phyloP scores from a whole-genome alignment of 176 grass and related monocot genomes.

The Hordeum marinum region DNA sequence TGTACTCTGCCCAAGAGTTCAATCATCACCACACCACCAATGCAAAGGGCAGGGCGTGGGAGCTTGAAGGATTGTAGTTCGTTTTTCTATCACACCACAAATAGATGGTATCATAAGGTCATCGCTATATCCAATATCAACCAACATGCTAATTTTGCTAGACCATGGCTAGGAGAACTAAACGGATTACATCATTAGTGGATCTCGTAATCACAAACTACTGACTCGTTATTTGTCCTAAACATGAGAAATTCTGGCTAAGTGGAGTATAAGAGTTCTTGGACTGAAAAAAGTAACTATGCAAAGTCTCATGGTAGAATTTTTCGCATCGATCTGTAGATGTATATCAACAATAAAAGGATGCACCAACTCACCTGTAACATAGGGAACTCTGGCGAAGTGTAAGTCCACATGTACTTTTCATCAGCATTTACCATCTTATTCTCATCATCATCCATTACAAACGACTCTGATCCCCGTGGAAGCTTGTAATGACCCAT shows the following conservation, averaged over 20 bases:
- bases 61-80: slow-evolving; percentile 71
- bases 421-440: slow-evolving; percentile 25
- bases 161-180: background rate
- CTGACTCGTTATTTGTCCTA: background rate
- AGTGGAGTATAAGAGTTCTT: background rate
- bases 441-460: slow-evolving; percentile 28
- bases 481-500: slow-evolving; percentile 64
- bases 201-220: background rate
- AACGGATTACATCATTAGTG: background rate
- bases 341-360: background rate
- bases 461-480: slow-evolving; percentile 10
- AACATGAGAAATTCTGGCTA: background rate
- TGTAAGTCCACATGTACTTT: slow-evolving; percentile 75
- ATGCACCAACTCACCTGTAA: slow-evolving; percentile 47
- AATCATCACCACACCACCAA: slow-evolving; percentile 78
- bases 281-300: background rate
- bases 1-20: slow-evolving; percentile 71
- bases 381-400: slow-evolving; percentile 77
- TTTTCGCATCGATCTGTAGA: background rate
- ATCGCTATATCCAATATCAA: background rate
- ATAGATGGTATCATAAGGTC: slow-evolving; percentile 5
- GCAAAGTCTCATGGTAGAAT: background rate
- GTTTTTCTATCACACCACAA: slow-evolving; percentile 49
- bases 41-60: slow-evolving; percentile 62
- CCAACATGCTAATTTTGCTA: background rate